Conservation (phyloP, 805 yeast species). For the Metschnikowia matae region DNA sequence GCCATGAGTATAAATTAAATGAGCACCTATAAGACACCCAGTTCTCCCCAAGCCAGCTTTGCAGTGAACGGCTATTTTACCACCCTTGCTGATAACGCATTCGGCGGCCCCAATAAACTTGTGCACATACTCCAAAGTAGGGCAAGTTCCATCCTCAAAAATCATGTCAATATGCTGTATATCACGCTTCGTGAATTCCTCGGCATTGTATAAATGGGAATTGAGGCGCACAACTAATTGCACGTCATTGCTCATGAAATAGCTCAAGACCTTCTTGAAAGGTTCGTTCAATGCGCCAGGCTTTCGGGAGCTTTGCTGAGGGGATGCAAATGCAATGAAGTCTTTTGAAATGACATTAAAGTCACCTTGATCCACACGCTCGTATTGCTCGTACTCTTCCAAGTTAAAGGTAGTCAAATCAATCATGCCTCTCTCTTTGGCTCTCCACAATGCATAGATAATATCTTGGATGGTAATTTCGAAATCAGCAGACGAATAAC, state of each 20-base stretch:
- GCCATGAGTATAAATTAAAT: slow-evolving; percentile 91
- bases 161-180: slow-evolving; percentile 93
- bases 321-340: slow-evolving; percentile 96
- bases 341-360: slow-evolving; percentile 88
- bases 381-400: slow-evolving; percentile 92
- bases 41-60: slow-evolving; percentile 98
- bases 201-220: slow-evolving; percentile 83
- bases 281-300: slow-evolving; percentile 63
- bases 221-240: slow-evolving; percentile 88
- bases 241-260: slow-evolving; percentile 68
- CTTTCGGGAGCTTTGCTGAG: slow-evolving; percentile 56
- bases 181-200: slow-evolving; percentile 75
- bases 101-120: slow-evolving; percentile 95
- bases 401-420: slow-evolving; percentile 83
- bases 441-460: slow-evolving; percentile 96
- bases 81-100: slow-evolving; percentile 77
- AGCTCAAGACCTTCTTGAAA: slow-evolving; percentile 75
- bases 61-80: slow-evolving; percentile 98
- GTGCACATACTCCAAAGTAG: slow-evolving; percentile 87
- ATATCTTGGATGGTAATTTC: slow-evolving; percentile 91
- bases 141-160: slow-evolving; percentile 98
- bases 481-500: slow-evolving; percentile 92
- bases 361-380: slow-evolving; percentile 96
- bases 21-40: slow-evolving; percentile 97
- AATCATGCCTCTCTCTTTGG: slow-evolving; percentile 85